These are phyloP conservation scores for Didymella pomorum DNA, from an alignment of 2,329 filamentous ascomycete species.

Conservation along the genomic window DNA sequence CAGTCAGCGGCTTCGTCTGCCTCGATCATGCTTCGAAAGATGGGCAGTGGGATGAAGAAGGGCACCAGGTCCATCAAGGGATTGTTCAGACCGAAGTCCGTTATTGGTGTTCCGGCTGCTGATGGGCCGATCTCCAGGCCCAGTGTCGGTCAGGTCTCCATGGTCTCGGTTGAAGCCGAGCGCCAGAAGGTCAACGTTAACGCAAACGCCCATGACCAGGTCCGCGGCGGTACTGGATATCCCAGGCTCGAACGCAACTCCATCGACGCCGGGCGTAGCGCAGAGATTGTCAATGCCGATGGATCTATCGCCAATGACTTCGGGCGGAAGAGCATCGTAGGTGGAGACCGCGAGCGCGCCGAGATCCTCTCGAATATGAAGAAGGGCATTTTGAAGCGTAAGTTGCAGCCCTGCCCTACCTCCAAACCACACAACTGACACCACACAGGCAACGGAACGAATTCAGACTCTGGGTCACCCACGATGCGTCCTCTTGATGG, in stretches of 20 bases:
- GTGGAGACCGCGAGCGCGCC: conserved; percentile 86
- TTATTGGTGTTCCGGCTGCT: conserved; percentile 77
- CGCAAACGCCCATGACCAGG: conserved; percentile 70
- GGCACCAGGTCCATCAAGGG: conserved; percentile 89
- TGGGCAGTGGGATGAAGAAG: conserved; percentile 99
- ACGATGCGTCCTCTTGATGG: conserved; percentile 68
- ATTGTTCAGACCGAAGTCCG: conserved; percentile 92
- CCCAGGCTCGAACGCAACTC: conserved; percentile 86
- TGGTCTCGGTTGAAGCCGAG: conserved; percentile 95
- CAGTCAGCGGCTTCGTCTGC: conserved; percentile 89
- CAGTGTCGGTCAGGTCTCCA: conserved; percentile 85
- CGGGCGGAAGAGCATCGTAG: conserved; percentile 86
- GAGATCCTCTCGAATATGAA: conserved; percentile 91
- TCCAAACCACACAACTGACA: conserved; percentile 18
- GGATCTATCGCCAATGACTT: conserved; percentile 54
- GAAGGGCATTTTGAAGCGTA: conserved; percentile 95
- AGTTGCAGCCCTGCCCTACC: conserved; percentile 36
- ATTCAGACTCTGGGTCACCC: conserved; percentile 73
- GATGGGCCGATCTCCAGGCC: conserved; percentile 71
- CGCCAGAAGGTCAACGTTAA: conserved; percentile 83
- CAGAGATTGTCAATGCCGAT: conserved; percentile 53
- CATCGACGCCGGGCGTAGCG: conserved; percentile 68
- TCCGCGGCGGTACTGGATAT: conserved; percentile 78
- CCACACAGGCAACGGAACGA: conserved; percentile 56
- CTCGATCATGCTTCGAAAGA: conserved; percentile 95